Evolutionary conservation across 805 yeast genomes (phyloP).

Genomic region (Lipomyces chichibuensis): DNA sequence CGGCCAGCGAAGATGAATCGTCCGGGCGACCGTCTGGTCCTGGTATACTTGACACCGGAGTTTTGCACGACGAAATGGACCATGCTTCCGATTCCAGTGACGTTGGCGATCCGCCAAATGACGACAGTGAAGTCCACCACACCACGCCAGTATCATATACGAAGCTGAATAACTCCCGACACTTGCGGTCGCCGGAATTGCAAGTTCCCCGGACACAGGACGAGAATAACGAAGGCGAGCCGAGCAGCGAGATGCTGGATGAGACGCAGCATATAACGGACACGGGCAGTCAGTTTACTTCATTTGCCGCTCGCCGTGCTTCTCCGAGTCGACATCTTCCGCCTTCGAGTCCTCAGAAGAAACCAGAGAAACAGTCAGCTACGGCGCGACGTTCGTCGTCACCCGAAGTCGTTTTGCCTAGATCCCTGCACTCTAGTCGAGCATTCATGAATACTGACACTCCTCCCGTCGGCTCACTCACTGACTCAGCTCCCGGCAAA

Average conservation of each 20-base stretch:
- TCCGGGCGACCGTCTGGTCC: neutral
- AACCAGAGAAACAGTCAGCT: neutral
- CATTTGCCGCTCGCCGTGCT: neutral
- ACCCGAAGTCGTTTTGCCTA: neutral
- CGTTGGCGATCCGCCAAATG: neutral
- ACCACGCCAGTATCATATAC: neutral
- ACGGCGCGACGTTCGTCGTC: neutral
- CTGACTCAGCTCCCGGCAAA: neutral
- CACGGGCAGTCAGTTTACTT: neutral
- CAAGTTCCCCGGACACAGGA: slow-evolving; percentile 1
- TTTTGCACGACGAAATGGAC: neutral
- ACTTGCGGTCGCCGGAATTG: neutral
- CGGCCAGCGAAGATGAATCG: neutral
- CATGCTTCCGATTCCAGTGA: slow-evolving; percentile 2
- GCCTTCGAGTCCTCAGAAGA: slow-evolving; percentile 1
- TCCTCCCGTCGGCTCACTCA: neutral
- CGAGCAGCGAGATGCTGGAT: slow-evolving; percentile 1
- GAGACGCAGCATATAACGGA: neutral
- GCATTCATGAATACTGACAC: neutral
- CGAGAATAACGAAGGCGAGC: neutral
- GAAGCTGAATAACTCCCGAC: neutral
- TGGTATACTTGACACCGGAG: neutral
- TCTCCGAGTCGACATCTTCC: neutral
- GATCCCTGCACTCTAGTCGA: neutral
- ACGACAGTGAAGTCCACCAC: neutral